phyloP scores from a whole-genome alignment of 2,329 filamentous ascomycete genomes.

The Microsporum canis region DNA sequence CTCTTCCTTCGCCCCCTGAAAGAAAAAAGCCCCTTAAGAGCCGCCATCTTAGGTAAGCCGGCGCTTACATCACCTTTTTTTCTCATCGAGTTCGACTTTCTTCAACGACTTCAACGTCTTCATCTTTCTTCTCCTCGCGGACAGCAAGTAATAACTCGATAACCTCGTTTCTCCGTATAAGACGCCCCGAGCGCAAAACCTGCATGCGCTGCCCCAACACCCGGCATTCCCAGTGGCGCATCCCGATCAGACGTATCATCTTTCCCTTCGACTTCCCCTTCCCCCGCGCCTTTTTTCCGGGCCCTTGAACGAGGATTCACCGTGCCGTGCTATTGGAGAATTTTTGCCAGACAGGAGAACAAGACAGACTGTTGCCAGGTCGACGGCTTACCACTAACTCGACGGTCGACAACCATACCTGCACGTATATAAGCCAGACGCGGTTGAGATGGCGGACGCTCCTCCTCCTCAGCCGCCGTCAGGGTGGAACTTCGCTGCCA shows the following conservation, averaged over 20 bases:
- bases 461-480: constrained; percentile 27
- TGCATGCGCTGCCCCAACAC: neutral
- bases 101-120: neutral
- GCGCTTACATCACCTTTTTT: neutral
- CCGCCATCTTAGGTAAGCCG: neutral
- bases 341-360: neutral
- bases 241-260: neutral
- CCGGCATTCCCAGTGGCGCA: neutral
- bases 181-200: neutral
- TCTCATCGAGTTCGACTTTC: neutral
- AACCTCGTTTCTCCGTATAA: neutral
- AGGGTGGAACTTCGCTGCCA: constrained; percentile 30
- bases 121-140: neutral
- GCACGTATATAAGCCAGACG: neutral
- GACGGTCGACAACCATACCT: neutral
- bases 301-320: neutral
- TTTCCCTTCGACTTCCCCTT: neutral
- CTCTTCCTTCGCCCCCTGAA: neutral
- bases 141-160: neutral
- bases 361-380: neutral
- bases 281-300: neutral
- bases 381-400: neutral
- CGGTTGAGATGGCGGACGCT: constrained; percentile 29
- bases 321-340: neutral
- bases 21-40: neutral